phyloP scores from a whole-genome alignment of 495 filamentous ascomycete genomes.

The Opeltia flavorubescens region DNA sequence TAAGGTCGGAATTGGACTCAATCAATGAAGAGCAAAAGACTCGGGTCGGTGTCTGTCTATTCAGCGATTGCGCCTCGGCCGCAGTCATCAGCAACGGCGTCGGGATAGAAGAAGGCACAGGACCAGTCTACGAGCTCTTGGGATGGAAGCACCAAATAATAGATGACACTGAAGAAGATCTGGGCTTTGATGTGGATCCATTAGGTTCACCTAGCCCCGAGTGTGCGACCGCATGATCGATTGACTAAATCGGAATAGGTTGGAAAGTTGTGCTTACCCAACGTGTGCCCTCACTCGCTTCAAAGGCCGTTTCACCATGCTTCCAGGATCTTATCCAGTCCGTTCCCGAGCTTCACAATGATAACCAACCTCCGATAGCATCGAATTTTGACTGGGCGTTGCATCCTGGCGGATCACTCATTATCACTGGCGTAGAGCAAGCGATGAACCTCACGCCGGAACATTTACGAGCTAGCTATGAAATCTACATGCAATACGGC shows the following conservation, averaged over 20 bases:
- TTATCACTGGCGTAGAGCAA: constrained; percentile 44
- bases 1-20: constrained; percentile 44
- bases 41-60: constrained; percentile 44
- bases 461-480: constrained; percentile 46
- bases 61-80: constrained; percentile 49
- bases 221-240: background rate
- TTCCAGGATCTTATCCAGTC: constrained; percentile 32
- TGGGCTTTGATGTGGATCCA: constrained; percentile 47
- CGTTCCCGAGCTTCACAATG: constrained; percentile 27
- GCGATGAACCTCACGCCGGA: constrained; percentile 38
- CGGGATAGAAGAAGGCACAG: constrained; percentile 12
- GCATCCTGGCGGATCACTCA: constrained; percentile 51
- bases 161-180: constrained; percentile 38
- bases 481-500: constrained; percentile 48
- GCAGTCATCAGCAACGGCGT: constrained; percentile 41
- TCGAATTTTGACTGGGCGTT: constrained; percentile 54
- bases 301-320: constrained; percentile 30
- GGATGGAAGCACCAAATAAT: constrained; percentile 43
- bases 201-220: constrained; percentile 20
- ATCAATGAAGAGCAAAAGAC: constrained; percentile 36
- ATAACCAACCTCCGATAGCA: constrained; percentile 18
- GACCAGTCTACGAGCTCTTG: constrained; percentile 40
- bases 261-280: constrained; percentile 49
- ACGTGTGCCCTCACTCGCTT: constrained; percentile 38
- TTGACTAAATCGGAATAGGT: constrained; percentile 8